Conservation (phyloP, 2,329 filamentous ascomycete genomes). For the Cordyceps tenuipes region DNA sequence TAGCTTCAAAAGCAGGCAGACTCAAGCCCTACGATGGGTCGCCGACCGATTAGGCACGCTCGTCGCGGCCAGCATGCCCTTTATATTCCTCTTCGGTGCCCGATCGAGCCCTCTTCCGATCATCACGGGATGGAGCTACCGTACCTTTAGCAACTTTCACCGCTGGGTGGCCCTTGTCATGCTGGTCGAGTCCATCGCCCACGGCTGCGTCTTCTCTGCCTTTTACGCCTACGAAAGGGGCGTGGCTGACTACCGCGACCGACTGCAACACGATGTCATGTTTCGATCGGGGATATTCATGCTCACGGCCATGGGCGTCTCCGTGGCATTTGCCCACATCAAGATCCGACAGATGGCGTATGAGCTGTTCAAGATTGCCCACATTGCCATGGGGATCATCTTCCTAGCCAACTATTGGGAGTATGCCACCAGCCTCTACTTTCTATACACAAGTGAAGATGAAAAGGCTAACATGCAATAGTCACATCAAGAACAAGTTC, state of each 20-base stretch:
- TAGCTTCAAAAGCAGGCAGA: slow-evolving; percentile 12
- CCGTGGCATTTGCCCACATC: slow-evolving; percentile 4
- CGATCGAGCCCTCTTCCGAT: slow-evolving; percentile 54
- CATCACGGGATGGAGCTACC: slow-evolving; percentile 56
- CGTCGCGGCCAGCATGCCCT: slow-evolving; percentile 47
- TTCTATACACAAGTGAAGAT: neutral
- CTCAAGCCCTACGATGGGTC: slow-evolving; percentile 38
- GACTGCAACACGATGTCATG: neutral
- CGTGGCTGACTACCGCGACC: slow-evolving; percentile 1
- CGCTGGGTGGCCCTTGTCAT: slow-evolving; percentile 51
- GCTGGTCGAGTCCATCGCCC: slow-evolving; percentile 48
- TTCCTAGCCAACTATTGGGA: slow-evolving; percentile 37
- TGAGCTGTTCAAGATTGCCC: slow-evolving; percentile 33
- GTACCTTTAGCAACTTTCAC: slow-evolving; percentile 55
- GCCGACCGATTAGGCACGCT: slow-evolving; percentile 51
- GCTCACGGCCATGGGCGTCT: slow-evolving; percentile 10
- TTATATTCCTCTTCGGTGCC: slow-evolving; percentile 53
- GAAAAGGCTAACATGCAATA: slow-evolving; percentile 4
- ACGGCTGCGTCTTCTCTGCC: slow-evolving; percentile 25
- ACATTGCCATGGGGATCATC: slow-evolving; percentile 39
- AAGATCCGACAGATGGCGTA: slow-evolving; percentile 26
- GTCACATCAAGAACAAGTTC: slow-evolving; percentile 15
- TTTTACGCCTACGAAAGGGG: slow-evolving; percentile 15
- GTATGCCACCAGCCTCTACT: slow-evolving; percentile 22
- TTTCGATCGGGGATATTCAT: slow-evolving; percentile 3